Base-by-base conservation (phyloP, 257 asterid species). In the Agastache rugosa region DNA sequence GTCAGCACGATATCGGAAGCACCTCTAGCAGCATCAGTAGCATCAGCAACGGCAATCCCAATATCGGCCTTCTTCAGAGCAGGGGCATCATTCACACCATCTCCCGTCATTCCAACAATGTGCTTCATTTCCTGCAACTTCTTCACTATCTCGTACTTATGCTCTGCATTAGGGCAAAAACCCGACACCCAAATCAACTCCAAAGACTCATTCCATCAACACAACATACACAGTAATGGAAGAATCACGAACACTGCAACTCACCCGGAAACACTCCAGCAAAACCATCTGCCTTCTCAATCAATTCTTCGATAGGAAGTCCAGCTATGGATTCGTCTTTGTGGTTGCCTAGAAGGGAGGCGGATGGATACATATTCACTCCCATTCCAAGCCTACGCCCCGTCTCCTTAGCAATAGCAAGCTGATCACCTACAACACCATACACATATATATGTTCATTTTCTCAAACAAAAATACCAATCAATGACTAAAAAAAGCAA, bases 311-410 rank as follows among this genome's bases (percentile, higher is more conserved):
- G 0, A 91, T 80, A 11, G 98, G 96, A 72, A 93, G 93, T 53
- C 87, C 90, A 8, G 85, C 94, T 14, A 91, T 87, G 7, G 97
- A 80, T 65, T 88, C 92, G 20, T 85, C 89, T 59, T 89, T 90
- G 87, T 91, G 80, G 59, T 93, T 89, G 16, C 98, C 98, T 6
- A 93, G 88, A 64, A 93, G 75, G 61, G 98, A 86, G 17, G 96
- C 87, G 0, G 98, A 92, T 0, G 98, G 97, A 65, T 90, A 92
- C 98, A 92, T 92, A 68, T 92, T 92, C 70, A 88, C 88, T 75
- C 98, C 98, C 97, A 92, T 92, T 42, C 97, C 98, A 73, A 92
- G 96, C 77, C 96, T 81, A n/a, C 98, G 94, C 2, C 98, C 98
- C 11, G 97, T 92, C 82, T 92, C 98, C 93, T 92, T 92, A 15